Evolutionary conservation across 2,329 filamentous ascomycete genomes (phyloP).

Genomic region (Microascus cirrosus): DNA sequence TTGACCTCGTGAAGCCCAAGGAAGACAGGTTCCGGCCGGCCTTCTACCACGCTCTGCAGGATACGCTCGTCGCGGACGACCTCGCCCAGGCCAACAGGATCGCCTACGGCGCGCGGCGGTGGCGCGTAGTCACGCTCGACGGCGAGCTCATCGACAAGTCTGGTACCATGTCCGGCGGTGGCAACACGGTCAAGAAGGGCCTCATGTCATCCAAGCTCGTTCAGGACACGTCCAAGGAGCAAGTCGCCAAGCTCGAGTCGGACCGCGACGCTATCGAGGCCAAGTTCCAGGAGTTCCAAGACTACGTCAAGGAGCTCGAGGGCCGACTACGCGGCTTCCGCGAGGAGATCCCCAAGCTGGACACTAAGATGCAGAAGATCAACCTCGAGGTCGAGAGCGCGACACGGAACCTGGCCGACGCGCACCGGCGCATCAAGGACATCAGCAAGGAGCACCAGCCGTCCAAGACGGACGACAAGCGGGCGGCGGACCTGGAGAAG

Average conservation of each 20-base stretch:
- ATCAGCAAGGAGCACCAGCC: constrained; percentile 70
- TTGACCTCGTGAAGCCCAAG: constrained; percentile 85
- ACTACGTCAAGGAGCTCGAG: constrained; percentile 73
- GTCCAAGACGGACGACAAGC: constrained; percentile 67
- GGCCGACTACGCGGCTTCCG: constrained; percentile 59
- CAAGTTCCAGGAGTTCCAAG: constrained; percentile 74
- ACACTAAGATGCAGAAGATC: constrained; percentile 88
- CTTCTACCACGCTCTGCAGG: constrained; percentile 91
- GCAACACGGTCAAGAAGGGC: constrained; percentile 78
- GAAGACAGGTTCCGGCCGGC: constrained; percentile 78
- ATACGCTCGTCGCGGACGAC: constrained; percentile 87
- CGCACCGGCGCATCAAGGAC: constrained; percentile 76
- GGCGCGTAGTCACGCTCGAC: constrained; percentile 91
- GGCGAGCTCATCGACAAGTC: constrained; percentile 96
- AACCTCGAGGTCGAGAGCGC: constrained; percentile 79
- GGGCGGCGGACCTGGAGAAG: constrained; percentile 62
- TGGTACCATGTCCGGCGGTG: constrained; percentile 97
- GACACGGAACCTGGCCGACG: constrained; percentile 72
- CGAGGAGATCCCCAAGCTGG: constrained; percentile 69
- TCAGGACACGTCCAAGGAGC: constrained; percentile 77
- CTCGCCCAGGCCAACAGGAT: constrained; percentile 95
- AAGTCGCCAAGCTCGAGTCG: constrained; percentile 75
- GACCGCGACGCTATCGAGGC: constrained; percentile 79
- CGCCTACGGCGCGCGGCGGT: constrained; percentile 84
- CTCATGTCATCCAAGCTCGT: constrained; percentile 94